These are phyloP conservation scores for Ceratobasidium sp. DNA, from an alignment of 1,284 basidiomycete species.

Conservation along the genomic window DNA sequence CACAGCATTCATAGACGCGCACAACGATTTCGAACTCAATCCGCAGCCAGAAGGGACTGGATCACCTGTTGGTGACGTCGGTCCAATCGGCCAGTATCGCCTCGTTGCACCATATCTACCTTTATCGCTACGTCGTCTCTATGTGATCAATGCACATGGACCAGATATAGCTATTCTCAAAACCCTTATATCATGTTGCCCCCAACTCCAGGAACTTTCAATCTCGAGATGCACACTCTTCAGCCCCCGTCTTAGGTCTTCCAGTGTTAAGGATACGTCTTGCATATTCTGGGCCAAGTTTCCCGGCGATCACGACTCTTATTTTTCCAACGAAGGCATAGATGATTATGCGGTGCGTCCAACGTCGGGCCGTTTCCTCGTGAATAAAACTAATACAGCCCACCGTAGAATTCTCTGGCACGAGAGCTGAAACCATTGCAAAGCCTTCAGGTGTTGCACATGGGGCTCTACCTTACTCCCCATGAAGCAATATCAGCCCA, in stretches of 20 bases:
- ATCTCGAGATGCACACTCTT: conserved; percentile 38
- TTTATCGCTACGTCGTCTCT: conserved; percentile 23
- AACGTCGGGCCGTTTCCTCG: neutral
- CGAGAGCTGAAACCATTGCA: conserved; percentile 16
- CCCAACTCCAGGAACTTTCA: conserved; percentile 19
- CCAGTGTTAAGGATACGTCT: neutral
- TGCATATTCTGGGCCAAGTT: conserved; percentile 33
- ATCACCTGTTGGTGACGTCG: neutral
- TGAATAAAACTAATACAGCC: neutral
- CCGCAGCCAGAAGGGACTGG: neutral
- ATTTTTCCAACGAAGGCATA: conserved; percentile 19
- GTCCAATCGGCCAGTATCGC: conserved; percentile 20
- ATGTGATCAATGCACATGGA: conserved; percentile 24
- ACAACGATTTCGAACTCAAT: conserved; percentile 10
- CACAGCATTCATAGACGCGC: conserved; percentile 16
- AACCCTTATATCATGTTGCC: conserved; percentile 7
- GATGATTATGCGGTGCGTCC: conserved; percentile 31
- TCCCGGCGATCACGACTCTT: conserved; percentile 34
- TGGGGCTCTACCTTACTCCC: conserved; percentile 30
- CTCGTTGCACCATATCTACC: conserved; percentile 21
- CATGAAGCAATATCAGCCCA: conserved; percentile 22
- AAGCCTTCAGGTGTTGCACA: neutral
- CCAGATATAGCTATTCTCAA: conserved; percentile 25
- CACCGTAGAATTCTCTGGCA: neutral
- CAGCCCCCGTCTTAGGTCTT: conserved; percentile 16